Base-by-base conservation (phyloP, 1,139 yeast genomes). In the Nakaseomyces kungkrabaensis region DNA sequence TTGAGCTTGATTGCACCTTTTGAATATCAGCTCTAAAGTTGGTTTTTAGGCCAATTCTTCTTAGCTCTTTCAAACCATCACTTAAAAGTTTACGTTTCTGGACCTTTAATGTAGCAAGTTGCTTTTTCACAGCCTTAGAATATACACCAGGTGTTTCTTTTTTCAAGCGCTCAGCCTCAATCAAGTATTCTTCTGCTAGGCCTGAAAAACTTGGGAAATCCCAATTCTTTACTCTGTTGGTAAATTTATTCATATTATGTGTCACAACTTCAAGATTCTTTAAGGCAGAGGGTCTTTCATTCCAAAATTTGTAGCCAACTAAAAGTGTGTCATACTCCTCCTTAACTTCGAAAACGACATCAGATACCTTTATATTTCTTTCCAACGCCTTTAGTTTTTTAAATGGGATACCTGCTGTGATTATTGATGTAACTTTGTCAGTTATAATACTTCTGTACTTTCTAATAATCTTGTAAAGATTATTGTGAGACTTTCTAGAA, bases 401-500 rank as follows among this genome's bases (percentile, higher is more conserved):
- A 22, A 57, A 52, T 13, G 69, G 56, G 34, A 84, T 59, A n/a
- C 95, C 95, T 25, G 63, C 63, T 59, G 84, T 90, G 50, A 89
- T 76, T 6, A 85, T 54, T 0, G 76, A 60, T 1, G 76, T 69
- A 0, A 85, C 81, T 1, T 79, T 75, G 29, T 74, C 73, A 4
- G 75, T 67, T 24, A 92, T 68, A 37, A 85, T 60, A 3, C 76
- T 76, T 47, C 98, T 78, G 65, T 87, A 92, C 64, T 88, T 89
- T 55, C 92, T 77, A 8, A 92, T 85, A 52, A 87, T 67, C 68
- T 89, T 92, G 75, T 84, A 92, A 52, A 94, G 78, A 58, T 75
- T 81, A 55, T 81, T 79, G 63, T 94, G 98, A 0, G 97, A 89
- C 49, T 83, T 78, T 57, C 87, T 81, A 4, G 98, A 92, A 69